Base-by-base conservation (phyloP, 164 flowering plant species). In the Sedum album region DNA sequence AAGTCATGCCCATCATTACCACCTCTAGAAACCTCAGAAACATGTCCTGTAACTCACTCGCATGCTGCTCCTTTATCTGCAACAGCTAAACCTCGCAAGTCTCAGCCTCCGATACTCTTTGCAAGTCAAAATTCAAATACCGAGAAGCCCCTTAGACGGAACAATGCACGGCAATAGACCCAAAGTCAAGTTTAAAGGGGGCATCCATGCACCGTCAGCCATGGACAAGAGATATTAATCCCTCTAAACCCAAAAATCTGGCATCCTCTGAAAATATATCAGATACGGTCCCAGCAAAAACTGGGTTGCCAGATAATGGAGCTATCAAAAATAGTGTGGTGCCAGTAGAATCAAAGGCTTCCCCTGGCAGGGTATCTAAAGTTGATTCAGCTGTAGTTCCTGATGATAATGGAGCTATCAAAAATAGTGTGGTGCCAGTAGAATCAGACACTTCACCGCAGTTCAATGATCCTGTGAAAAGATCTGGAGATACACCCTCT, bases 241-340 rank as follows among this genome's bases (percentile, higher is more conserved):
- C 77, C 55, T 64, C 77, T 8, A 85, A 84, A 75, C 23, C 73
- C 35, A 85, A 79, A 76, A 68, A 46, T 33, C 77, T 69, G 42
- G 48, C 75, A 18, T 51, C 75, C 61, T 20, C 86, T 26, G 81
- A 31, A 38, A 86, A 82, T 70, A 68, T 67, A 75, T 72, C 85
- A 69, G 53, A 70, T 30, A 31, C 63, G 11, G 78, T 70, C 73
- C 82, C 82, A 17, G 75, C 78, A 26, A 90, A 84, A 73, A 83
- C 82, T 51, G 82, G 82, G 69, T 79, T 86, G 48, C 77, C 78
- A 69, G 80, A 70, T 78, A 92, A 83, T 80, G 86, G 80, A 31
- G 80, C 90, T 20, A 92, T 79, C 79, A 93, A 87, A 73, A 82
- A 91, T 76, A 87, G 87, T 78, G 90, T 93, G 68, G 95, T 90